Evolutionary conservation across 306 rosid species (phyloP).

Genomic region (Bauhinia variegata): DNA sequence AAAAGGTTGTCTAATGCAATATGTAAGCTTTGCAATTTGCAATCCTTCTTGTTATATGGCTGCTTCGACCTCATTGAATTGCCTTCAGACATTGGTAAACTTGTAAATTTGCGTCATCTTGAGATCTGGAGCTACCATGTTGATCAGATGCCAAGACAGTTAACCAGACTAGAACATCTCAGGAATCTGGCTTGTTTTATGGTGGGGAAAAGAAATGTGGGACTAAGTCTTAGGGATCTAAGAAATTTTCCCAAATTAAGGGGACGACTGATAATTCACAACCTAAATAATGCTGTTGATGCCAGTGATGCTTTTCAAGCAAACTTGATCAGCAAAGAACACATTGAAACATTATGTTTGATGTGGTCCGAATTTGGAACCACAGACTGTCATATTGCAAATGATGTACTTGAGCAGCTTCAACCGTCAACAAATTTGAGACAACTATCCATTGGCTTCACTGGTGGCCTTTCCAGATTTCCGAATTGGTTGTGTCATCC

Average conservation of each 20-base stretch:
- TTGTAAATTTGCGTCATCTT: conserved; percentile 16
- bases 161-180: conserved; percentile 6
- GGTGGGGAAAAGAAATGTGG: not conserved
- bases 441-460: not conserved
- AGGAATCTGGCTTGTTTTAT: not conserved
- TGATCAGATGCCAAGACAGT: conserved; percentile 13
- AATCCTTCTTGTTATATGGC: conserved; percentile 16
- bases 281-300: conserved; percentile 12
- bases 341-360: conserved; percentile 15
- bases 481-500: conserved; percentile 13
- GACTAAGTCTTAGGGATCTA: not conserved
- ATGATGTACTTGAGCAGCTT: conserved; percentile 3
- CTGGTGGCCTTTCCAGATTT: conserved; percentile 2
- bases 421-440: conserved; percentile 24
- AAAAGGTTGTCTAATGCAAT: conserved; percentile 14
- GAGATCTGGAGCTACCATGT: not conserved
- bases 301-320: not conserved
- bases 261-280: not conserved
- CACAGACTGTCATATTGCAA: not conserved
- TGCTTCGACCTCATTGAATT: conserved; percentile 20
- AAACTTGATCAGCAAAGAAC: not conserved
- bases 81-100: not conserved
- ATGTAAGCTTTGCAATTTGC: conserved; percentile 29
- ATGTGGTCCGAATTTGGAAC: not conserved
- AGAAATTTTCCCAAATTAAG: not conserved